Base-by-base conservation (phyloP, 331 rosid species). In the Acacia pycnantha region DNA sequence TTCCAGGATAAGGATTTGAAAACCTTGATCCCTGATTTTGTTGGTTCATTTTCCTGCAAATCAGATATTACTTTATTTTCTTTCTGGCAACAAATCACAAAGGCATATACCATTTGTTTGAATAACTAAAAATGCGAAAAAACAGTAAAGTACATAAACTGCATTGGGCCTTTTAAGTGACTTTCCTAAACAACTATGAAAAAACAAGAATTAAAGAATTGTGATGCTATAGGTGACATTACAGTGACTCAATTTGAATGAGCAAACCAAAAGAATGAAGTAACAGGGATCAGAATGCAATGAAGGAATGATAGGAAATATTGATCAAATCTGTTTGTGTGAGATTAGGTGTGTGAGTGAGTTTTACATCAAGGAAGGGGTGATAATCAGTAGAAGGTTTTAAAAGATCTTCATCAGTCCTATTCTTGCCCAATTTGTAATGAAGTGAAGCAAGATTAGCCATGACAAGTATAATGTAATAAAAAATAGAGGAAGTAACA, bases 31-130 rank as follows among this genome's bases (percentile, higher is more conserved):
- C 84, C 56, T 76, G 85, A 82, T n/a, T 79, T 46, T 81, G 82
- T 71, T 85, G 86, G 81, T 66, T 70, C 92, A 89, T 89, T 56
- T 77, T 19, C 58, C 88, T 79, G 83, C 68, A 86, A 82, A 22
- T 19, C 16, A 13, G 24, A 44, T 70, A 69, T 69, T 68, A 40
- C 53, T 31, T 70, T 4, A 18, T 71, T 41, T 9, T 41, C 6
- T 69, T 41, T 5, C 26, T 29, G n/a, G 8, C 40, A 41, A 40
- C 16, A 58, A 75, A 37, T 18, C 70, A 58, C 18, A 2, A 56
- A 13, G 11, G 56, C 70, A 59, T 41, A 16, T 9, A 11, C 24
- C 46, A 40, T 16, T 59, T 58, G 41, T 59, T 59, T 76, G 43
- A 59, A 61, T 14, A 59, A 15, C 46, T 11, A n/a, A 18, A 16